Conservation (phyloP, 2,329 filamentous ascomycete species). For the Diplodia intermedia region DNA sequence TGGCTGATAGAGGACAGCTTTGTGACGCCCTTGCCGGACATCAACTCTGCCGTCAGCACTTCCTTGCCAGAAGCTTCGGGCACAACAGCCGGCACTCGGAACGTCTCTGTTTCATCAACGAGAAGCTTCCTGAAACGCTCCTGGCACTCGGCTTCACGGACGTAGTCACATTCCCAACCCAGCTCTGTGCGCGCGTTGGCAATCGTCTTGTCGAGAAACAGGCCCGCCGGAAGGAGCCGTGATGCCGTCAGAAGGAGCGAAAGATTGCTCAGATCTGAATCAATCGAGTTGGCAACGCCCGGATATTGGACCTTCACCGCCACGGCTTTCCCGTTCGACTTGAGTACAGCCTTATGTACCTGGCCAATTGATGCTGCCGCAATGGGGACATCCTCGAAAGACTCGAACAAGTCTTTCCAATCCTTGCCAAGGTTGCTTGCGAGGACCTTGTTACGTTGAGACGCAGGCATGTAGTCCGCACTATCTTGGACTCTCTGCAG, state of each 20-base stretch:
- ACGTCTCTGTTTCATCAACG: slow-evolving; percentile 74
- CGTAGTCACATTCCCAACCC: slow-evolving; percentile 96
- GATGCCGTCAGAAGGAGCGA: slow-evolving; percentile 90
- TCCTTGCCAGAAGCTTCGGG: slow-evolving; percentile 81
- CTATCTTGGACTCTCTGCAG: slow-evolving; percentile 94
- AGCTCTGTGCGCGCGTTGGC: slow-evolving; percentile 91
- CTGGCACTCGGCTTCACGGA: slow-evolving; percentile 83
- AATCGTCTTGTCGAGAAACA: slow-evolving; percentile 97
- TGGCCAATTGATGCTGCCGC: slow-evolving; percentile 97
- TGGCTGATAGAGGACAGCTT: slow-evolving; percentile 78
- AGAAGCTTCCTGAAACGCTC: slow-evolving; percentile 78
- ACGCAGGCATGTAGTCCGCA: slow-evolving; percentile 97
- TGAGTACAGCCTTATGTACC: slow-evolving; percentile 84
- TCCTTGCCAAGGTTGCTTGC: slow-evolving; percentile 76
- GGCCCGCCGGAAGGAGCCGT: slow-evolving; percentile 83
- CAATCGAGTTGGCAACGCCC: slow-evolving; percentile 92
- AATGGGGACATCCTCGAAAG: slow-evolving; percentile 90
- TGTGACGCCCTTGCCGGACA: slow-evolving; percentile 86
- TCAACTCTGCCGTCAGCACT: slow-evolving; percentile 91
- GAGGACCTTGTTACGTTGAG: slow-evolving; percentile 87
- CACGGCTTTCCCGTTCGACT: slow-evolving; percentile 75
- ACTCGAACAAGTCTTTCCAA: slow-evolving; percentile 82
- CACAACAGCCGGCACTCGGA: slow-evolving; percentile 80
- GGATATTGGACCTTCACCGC: slow-evolving; percentile 98
- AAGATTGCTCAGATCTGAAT: slow-evolving; percentile 94